These are phyloP conservation scores for Hypoxylon crocopeplum DNA, from an alignment of 495 filamentous ascomycete genomes.

Conservation along the genomic window DNA sequence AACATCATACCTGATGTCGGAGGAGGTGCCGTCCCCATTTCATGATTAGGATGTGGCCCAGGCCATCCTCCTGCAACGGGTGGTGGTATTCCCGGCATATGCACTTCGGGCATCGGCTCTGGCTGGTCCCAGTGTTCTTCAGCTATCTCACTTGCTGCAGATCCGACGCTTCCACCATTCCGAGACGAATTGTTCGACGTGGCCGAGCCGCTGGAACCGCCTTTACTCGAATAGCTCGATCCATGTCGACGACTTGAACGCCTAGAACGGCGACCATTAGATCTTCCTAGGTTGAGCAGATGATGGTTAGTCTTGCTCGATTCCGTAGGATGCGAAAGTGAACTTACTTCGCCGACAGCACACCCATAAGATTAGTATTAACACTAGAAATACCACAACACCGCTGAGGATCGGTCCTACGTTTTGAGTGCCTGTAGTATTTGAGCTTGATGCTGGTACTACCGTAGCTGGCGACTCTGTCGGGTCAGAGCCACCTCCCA, in stretches of 20 bases:
- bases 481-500: conserved; percentile 17
- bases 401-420: conserved; percentile 28
- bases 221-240: conserved; percentile 21
- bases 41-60: neutral
- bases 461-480: conserved; percentile 20
- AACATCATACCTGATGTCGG: conserved; percentile 17
- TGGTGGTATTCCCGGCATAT: conserved; percentile 20
- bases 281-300: conserved; percentile 1
- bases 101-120: conserved; percentile 5
- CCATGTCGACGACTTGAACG: conserved; percentile 21
- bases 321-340: neutral
- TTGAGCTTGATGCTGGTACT: conserved; percentile 10
- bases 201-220: conserved; percentile 13
- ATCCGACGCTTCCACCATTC: conserved; percentile 11
- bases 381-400: conserved; percentile 20
- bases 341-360: conserved; percentile 30
- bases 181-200: conserved; percentile 19
- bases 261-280: conserved; percentile 12
- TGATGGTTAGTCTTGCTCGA: neutral
- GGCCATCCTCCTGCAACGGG: conserved; percentile 25
- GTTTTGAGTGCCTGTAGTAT: neutral
- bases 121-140: conserved; percentile 22
- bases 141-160: conserved; percentile 18
- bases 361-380: conserved; percentile 24
- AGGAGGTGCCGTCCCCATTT: conserved; percentile 9